Base-by-base conservation (phyloP, 441 rosid genomes). In the Adansonia gregorii region DNA sequence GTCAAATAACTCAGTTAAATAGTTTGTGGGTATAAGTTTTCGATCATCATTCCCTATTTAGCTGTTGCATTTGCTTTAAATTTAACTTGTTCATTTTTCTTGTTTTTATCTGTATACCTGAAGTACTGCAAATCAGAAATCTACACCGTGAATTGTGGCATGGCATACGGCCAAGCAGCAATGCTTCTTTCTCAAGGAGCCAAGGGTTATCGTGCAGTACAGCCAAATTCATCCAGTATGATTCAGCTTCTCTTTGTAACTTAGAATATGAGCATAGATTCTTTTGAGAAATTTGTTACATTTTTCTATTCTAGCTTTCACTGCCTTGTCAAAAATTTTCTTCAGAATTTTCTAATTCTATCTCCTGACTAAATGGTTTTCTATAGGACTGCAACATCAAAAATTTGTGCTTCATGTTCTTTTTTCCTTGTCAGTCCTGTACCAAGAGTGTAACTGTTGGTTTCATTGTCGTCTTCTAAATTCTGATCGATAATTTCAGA, bases 101-200 rank as follows among this genome's bases (percentile, higher is more conserved):
- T 49, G 27, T 67, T 72, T 75, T 59, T 74, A 48, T 72, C 20
- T 78, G 46, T 76, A 22, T 73, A 6, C 48, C 43, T 83, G 68
- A 78, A 95, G 97, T 85, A 82, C 70, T 89, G 94, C 89, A 87
- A 86, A 79, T 80, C 96, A 77, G 84, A 86, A 24, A 87, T 93
- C 17, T 88, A 90, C 82, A 93, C 98, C 3, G 87, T 93, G 81
- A 95, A 93, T 59, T 85, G 90, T 70, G 94, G 96, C 72, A 87
- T 88, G 96, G 99, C 98, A 70, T 89, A 77, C 82, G 99, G 99
- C 84, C 97, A 92, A 89, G 97, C 99, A 70, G 98, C 94, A 72
- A 92, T 93, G 99, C 92, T 93, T 86, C 87, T 95, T 20, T 85
- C 96, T 31, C 86, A 86, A 39, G 99, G 98, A 84, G 82, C 88